These are phyloP conservation scores for Vanrija sp. DNA, from an alignment of 1,284 basidiomycete genomes.

Conservation along the genomic window DNA sequence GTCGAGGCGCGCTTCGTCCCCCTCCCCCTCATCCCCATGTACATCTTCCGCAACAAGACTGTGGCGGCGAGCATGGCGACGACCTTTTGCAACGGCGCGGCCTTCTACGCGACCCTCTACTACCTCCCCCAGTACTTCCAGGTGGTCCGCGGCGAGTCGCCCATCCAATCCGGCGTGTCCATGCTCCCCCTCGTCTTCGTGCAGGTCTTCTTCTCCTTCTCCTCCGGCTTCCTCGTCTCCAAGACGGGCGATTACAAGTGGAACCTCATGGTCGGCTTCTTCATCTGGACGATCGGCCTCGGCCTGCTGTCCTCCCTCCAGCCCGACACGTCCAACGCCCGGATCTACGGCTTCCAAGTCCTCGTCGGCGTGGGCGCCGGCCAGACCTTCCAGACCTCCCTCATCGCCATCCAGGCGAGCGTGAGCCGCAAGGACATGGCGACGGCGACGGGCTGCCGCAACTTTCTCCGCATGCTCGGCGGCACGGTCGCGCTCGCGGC, in stretches of 20 bases:
- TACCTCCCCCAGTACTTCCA: slow-evolving; percentile 67
- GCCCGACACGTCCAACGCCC: slow-evolving; percentile 52
- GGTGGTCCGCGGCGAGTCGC: slow-evolving; percentile 60
- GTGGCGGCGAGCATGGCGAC: slow-evolving; percentile 64
- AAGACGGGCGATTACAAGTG: slow-evolving; percentile 61
- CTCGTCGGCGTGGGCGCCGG: slow-evolving; percentile 65
- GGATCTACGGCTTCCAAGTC: slow-evolving; percentile 63
- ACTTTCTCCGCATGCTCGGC: slow-evolving; percentile 36
- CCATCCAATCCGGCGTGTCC: slow-evolving; percentile 59
- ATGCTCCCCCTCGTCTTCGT: slow-evolving; percentile 62
- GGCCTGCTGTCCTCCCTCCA: slow-evolving; percentile 63
- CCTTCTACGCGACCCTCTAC: slow-evolving; percentile 19
- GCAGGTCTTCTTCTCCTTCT: slow-evolving; percentile 54
- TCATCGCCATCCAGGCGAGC: slow-evolving; percentile 54
- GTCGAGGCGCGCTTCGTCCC: slow-evolving; percentile 68
- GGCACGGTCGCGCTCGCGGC: slow-evolving; percentile 21
- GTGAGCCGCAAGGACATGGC: slow-evolving; percentile 34
- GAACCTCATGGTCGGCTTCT: slow-evolving; percentile 63
- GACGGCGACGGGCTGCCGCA: slow-evolving; percentile 32
- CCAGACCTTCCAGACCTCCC: slow-evolving; percentile 32
- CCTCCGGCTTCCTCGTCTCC: slow-evolving; percentile 58
- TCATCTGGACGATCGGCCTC: slow-evolving; percentile 61
- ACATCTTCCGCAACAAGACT: slow-evolving; percentile 65
- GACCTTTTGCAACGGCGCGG: slow-evolving; percentile 61
- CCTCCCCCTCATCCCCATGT: slow-evolving; percentile 64